Evolutionary conservation across 176 grass and related monocot genomes (phyloP).

Genomic region (Miscanthus lutarioriparius): DNA sequence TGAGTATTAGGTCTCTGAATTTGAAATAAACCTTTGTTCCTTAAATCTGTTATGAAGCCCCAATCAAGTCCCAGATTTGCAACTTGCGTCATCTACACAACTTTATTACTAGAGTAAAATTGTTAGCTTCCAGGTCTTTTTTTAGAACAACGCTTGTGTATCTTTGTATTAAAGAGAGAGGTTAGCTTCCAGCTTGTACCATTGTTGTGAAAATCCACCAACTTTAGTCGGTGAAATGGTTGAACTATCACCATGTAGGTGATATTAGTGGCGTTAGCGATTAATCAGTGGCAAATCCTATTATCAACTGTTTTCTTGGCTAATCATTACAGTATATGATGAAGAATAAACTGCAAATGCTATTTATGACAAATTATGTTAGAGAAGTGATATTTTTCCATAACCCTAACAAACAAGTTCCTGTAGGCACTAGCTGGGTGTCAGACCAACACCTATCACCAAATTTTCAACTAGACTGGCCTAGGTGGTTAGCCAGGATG

Average conservation of each 20-base stretch:
- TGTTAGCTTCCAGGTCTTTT: background rate
- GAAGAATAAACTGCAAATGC: background rate
- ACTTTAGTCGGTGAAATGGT: background rate
- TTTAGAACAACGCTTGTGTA: background rate
- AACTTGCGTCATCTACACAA: background rate
- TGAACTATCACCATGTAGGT: background rate
- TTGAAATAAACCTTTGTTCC: background rate
- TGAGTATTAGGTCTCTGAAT: background rate
- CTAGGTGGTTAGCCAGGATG: background rate
- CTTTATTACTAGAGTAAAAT: background rate
- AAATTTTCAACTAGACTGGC: background rate
- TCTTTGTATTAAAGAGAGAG: background rate
- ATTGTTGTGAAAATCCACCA: background rate
- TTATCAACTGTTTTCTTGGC: background rate
- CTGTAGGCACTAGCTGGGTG: background rate
- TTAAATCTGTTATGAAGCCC: background rate
- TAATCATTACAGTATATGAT: background rate
- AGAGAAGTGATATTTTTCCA: background rate
- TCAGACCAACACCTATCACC: background rate
- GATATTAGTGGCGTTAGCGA: background rate
- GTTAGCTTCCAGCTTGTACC: background rate
- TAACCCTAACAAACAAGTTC: constrained; percentile 9
- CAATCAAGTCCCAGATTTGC: background rate
- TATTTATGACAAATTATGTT: constrained; percentile 1
- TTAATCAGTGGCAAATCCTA: background rate